A percentile compares a stretch with the other conserved stretches of the same genome.
phyloP scores from a whole-genome alignment of 2,329 filamentous ascomycete genomes.

The Aspergillus arachidicola region DNA sequence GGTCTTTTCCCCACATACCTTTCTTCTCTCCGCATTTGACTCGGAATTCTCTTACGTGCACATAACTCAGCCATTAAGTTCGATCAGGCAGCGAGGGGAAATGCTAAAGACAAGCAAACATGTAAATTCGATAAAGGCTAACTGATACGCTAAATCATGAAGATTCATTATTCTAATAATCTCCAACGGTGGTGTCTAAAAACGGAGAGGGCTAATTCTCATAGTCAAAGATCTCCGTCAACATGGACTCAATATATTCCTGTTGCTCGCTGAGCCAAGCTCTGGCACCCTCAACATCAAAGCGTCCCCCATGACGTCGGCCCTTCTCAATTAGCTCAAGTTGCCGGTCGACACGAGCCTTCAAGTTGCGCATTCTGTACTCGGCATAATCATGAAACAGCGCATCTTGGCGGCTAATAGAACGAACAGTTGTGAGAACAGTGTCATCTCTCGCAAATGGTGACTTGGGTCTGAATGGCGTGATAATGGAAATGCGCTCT shows the following conservation, averaged over 20 bases:
- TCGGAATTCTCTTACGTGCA: background rate
- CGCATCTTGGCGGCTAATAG: background rate
- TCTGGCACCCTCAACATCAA: background rate
- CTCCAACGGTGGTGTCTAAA: background rate
- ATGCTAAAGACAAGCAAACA: background rate
- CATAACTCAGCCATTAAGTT: background rate
- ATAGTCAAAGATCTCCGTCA: background rate
- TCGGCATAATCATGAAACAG: constrained; percentile 1
- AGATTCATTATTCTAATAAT: background rate
- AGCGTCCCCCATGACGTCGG: background rate
- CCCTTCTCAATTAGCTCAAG: background rate
- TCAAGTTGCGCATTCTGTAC: background rate
- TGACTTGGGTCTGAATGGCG: background rate
- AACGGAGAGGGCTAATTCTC: background rate
- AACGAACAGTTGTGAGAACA: background rate
- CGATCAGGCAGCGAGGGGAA: background rate
- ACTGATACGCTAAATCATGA: background rate
- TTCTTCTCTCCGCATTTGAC: background rate
- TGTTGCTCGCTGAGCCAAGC: background rate
- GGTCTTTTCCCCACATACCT: background rate
- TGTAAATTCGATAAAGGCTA: background rate
- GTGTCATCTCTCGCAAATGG: background rate
- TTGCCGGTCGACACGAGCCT: background rate
- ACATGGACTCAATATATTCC: background rate
- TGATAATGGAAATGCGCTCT: constrained; percentile 2